These are phyloP conservation scores for Huntiella moniliformis DNA, from an alignment of 2,329 filamentous ascomycete genomes.

Conservation along the genomic window DNA sequence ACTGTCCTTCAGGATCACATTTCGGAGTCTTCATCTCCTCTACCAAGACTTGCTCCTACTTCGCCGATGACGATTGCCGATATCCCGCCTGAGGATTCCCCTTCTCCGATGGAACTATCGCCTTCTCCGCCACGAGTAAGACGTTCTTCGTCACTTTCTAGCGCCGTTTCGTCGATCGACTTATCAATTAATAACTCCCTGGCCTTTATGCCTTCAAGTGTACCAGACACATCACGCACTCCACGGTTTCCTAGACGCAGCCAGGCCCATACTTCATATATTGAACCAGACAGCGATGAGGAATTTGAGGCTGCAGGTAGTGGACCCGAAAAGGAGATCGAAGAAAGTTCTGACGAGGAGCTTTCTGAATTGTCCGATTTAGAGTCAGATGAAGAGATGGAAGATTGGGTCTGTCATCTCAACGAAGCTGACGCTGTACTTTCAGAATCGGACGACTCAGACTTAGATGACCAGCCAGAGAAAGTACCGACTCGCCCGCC, in stretches of 20 bases:
- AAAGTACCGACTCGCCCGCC: no score
- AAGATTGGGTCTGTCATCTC: neutral
- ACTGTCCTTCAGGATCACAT: no score
- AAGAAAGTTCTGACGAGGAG: neutral
- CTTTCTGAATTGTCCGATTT: neutral
- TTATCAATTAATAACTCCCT: neutral
- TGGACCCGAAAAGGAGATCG: neutral
- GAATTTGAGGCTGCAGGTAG: neutral
- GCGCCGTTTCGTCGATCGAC: neutral
- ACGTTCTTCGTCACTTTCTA: neutral
- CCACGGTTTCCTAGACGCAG: neutral
- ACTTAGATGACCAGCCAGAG: neutral
- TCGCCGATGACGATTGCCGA: neutral
- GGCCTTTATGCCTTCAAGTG: neutral
- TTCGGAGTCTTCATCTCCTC: no score
- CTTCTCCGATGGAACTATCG: no score
- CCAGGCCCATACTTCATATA: conserved; percentile 1
- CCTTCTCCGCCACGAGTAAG: no score
- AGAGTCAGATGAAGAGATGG: neutral
- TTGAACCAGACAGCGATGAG: conserved; percentile 2
- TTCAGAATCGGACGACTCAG: neutral
- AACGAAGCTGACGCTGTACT: neutral
- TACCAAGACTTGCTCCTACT: no score
- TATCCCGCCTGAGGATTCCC: neutral
- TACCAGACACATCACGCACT: neutral